Evolutionary conservation across 441 rosid species (phyloP), one percentile per base, ranked within the genome.

Genomic region (Adansonia madagascariensis): DNA sequence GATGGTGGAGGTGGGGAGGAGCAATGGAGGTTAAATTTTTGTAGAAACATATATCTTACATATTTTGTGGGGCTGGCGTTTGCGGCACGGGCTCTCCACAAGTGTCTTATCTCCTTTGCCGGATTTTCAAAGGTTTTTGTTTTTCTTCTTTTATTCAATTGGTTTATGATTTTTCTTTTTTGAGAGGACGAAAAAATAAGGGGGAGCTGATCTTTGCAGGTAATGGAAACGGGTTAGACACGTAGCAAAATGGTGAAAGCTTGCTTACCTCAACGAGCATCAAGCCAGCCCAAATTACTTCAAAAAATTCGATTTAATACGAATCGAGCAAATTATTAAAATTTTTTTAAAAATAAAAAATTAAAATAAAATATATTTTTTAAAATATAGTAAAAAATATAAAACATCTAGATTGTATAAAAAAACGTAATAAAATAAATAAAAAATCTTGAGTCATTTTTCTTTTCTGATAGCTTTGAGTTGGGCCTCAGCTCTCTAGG

Each of bases 71-170:
- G 71, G 50, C 17, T 27, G 4, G 8, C 44, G 69, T 20, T n/a
- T 46, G 59, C 0, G 10, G 18, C 89, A 84, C 84, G 78, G 80
- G 89, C 55, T 79, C 85, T 81, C 93, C 91, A 82, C 93, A 83
- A 76, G 83, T 68, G 84, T 77, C 89, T 87, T 85, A 88, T 88
- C 90, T 77, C 81, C 83, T 17, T 17, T 11, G 31, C 46, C 24
- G 9, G 27, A 20, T 0, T 74, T 59, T 39, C 53, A 64, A 1
- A 10, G 46, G 14, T 12, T 55, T 44, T 31, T 24, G 17, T 39
- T 50, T 15, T 39, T 3, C 0, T 6, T 18, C 55, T 55, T 62
- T 62, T 18, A 7, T 17, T 70, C 6, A 27, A 27, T 24, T 0
- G 2, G 49, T 69, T 22, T 15, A 43, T 47, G 11, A 70, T 52